Evolutionary conservation across 2,329 filamentous ascomycete species (phyloP).

Genomic region (Leptodontidium sp.): DNA sequence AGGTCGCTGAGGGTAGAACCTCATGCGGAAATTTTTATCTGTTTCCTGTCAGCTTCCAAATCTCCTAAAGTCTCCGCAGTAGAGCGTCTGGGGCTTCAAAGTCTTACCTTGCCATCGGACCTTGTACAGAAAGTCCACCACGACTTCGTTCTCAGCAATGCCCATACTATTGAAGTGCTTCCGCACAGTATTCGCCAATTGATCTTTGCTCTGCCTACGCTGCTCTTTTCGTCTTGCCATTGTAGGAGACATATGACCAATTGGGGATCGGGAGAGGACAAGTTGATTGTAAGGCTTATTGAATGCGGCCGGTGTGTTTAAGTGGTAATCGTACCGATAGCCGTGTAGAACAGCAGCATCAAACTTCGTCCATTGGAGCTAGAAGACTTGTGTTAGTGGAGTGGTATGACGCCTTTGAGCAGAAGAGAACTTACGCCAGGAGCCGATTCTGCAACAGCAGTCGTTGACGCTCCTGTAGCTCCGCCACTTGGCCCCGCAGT

Average conservation of each 20-base stretch:
- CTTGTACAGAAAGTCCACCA: constrained; percentile 63
- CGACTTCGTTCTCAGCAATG: constrained; percentile 82
- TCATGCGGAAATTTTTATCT: constrained; percentile 51
- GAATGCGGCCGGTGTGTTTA: constrained; percentile 76
- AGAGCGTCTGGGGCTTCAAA: neutral
- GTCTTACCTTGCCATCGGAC: constrained; percentile 47
- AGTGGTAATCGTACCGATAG: constrained; percentile 77
- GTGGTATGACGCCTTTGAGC: neutral
- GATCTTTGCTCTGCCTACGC: constrained; percentile 74
- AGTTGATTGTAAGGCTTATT: constrained; percentile 68
- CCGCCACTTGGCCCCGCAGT: constrained; percentile 34
- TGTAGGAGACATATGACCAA: constrained; percentile 77
- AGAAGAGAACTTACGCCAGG: constrained; percentile 39
- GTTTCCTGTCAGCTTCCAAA: constrained; percentile 23
- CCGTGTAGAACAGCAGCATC: constrained; percentile 73
- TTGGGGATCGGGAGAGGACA: constrained; percentile 68
- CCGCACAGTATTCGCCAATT: constrained; percentile 74
- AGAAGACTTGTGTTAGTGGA: neutral
- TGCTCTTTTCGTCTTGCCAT: constrained; percentile 73
- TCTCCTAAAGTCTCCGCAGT: neutral
- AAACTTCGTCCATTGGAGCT: constrained; percentile 73
- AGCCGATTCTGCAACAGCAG: constrained; percentile 36
- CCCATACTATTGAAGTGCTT: constrained; percentile 86
- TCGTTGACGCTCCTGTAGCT: constrained; percentile 29
- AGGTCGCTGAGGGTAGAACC: constrained; percentile 47